These are phyloP conservation scores for Monsonia emarginata DNA, from an alignment of 441 rosid species.

Conservation along the genomic window DNA sequence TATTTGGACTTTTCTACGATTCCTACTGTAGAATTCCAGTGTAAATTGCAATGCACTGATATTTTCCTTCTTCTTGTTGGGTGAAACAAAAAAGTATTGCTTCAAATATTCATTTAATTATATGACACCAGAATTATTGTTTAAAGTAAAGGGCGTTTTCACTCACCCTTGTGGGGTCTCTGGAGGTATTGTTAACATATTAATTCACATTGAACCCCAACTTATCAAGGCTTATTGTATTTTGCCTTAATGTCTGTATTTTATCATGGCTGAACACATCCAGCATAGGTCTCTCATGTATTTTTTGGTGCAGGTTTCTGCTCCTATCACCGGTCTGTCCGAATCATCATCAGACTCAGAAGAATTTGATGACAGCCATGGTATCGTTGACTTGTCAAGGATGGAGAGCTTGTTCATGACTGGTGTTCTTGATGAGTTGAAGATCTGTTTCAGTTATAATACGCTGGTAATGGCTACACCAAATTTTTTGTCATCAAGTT, in stretches of 20 bases:
- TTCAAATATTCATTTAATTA: neutral
- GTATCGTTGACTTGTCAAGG: constrained; percentile 32
- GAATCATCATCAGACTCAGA: constrained; percentile 89
- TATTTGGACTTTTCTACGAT: neutral
- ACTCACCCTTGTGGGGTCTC: neutral
- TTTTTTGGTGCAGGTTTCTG: constrained; percentile 52
- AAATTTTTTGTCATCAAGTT: constrained; percentile 16
- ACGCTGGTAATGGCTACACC: constrained; percentile 39
- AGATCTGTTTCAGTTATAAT: constrained; percentile 64
- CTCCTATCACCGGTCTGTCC: constrained; percentile 71
- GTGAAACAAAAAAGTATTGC: neutral
- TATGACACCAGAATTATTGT: neutral
- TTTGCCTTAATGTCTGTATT: neutral
- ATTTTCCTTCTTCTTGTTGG: neutral
- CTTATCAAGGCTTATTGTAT: neutral
- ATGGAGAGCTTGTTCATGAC: constrained; percentile 64
- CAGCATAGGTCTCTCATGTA: constrained; percentile 9
- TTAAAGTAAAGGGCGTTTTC: neutral
- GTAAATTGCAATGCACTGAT: neutral
- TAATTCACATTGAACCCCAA: neutral
- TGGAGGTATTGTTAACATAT: neutral
- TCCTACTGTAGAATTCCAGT: neutral
- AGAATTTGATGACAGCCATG: constrained; percentile 34
- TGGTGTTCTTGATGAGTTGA: constrained; percentile 89
- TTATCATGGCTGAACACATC: neutral